These are phyloP conservation scores for Amaranthus tricolor DNA, from an alignment of 179 eudicot genomes.

Conservation along the genomic window DNA sequence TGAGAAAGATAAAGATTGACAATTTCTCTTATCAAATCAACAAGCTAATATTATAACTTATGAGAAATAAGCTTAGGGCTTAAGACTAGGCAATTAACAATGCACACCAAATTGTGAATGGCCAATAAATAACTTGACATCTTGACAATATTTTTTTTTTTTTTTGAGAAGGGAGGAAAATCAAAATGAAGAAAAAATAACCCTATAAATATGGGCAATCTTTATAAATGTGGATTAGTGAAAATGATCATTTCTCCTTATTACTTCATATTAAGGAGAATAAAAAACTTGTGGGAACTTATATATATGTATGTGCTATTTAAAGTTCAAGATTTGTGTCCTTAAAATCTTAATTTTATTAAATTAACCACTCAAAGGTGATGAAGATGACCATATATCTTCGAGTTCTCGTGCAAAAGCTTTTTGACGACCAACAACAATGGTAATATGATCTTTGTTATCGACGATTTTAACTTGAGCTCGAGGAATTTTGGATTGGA, in stretches of 20 bases:
- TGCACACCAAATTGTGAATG: slow-evolving; percentile 15
- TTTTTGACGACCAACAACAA: slow-evolving; percentile 77
- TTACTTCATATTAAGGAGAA: slow-evolving; percentile 8
- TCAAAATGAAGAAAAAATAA: not conserved
- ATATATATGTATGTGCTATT: slow-evolving; percentile 17
- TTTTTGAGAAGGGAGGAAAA: slow-evolving; percentile 10
- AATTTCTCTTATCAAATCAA: not conserved
- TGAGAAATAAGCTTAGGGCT: slow-evolving; percentile 13
- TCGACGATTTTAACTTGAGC: slow-evolving; percentile 70
- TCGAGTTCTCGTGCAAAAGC: slow-evolving; percentile 80
- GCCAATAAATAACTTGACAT: slow-evolving; percentile 16
- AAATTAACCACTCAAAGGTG: slow-evolving; percentile 14
- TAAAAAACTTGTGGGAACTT: slow-evolving; percentile 5
- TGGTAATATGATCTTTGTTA: slow-evolving; percentile 80
- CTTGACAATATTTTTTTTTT: not conserved
- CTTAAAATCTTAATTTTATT: not conserved
- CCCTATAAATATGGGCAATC: slow-evolving; percentile 14
- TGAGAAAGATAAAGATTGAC: slow-evolving; percentile 4
- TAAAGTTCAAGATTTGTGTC: not conserved
- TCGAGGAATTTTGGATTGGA: slow-evolving; percentile 58
- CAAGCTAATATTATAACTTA: not conserved
- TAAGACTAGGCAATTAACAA: slow-evolving; percentile 5
- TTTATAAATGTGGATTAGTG: slow-evolving; percentile 10
- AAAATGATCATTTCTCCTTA: slow-evolving; percentile 6
- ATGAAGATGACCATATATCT: slow-evolving; percentile 55